A percentile compares a stretch with the other conserved stretches of the same genome.
phyloP scores from a whole-genome alignment of 352 stramenopile genomes.

The Phytophthora citricola region DNA sequence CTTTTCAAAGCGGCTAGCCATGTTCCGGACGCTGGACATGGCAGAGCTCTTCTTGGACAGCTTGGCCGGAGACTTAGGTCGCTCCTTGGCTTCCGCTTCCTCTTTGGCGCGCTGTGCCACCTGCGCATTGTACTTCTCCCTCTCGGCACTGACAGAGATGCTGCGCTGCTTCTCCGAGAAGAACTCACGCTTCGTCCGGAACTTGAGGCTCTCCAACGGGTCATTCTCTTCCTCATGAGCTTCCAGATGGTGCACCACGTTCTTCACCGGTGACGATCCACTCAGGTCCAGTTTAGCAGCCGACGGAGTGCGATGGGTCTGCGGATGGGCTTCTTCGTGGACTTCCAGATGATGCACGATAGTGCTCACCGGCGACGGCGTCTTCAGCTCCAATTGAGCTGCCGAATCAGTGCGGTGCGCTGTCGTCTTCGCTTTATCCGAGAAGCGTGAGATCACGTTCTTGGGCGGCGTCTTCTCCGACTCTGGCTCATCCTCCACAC shows the following conservation, averaged over 20 bases:
- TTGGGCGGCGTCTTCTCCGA: constrained; percentile 32
- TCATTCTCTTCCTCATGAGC: constrained; percentile 50
- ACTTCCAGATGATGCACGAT: constrained; percentile 38
- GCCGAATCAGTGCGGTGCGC: constrained; percentile 37
- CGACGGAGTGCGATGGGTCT: constrained; percentile 40
- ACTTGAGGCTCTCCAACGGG: constrained; percentile 51
- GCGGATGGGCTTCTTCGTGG: constrained; percentile 21
- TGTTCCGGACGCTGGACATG: constrained; percentile 49
- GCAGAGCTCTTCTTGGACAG: constrained; percentile 29
- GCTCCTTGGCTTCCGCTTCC: constrained; percentile 29
- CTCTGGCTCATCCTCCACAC: constrained; percentile 18
- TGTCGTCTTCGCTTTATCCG: constrained; percentile 30
- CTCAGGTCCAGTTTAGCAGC: constrained; percentile 37
- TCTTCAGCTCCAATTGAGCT: constrained; percentile 28
- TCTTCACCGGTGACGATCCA: constrained; percentile 45
- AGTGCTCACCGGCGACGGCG: constrained; percentile 23
- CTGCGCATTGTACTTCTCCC: constrained; percentile 43
- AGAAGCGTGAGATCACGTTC: constrained; percentile 38
- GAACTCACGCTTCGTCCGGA: constrained; percentile 65
- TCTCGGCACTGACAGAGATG: constrained; percentile 43
- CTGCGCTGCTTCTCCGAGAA: constrained; percentile 52
- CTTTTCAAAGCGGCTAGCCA: constrained; percentile 53
- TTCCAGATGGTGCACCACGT: constrained; percentile 65
- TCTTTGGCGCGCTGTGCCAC: constrained; percentile 28
- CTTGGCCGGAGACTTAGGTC: constrained; percentile 21